Evolutionary conservation across 2,329 filamentous ascomycete genomes (phyloP).

Genomic region (Microdochium paspali): DNA sequence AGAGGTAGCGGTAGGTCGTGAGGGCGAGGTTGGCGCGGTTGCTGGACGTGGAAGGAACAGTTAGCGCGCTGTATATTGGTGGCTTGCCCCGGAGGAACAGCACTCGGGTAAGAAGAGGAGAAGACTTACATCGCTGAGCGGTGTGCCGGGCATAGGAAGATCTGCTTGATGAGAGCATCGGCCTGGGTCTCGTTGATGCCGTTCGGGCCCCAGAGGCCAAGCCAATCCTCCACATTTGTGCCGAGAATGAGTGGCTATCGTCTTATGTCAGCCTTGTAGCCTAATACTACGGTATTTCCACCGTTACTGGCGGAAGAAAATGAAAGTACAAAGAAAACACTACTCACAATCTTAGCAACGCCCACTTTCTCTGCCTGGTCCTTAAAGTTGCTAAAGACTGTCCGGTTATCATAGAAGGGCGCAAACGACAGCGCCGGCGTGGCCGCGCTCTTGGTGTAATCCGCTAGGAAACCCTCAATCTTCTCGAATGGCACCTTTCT

Average conservation of each 20-base stretch:
- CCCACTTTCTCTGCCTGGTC: constrained; percentile 14
- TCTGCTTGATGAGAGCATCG: background rate
- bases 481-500: constrained; percentile 19
- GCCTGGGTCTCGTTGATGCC: background rate
- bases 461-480: constrained; percentile 20
- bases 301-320: too few species aligned
- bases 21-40: constrained; percentile 11
- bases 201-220: background rate
- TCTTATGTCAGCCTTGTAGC: too few species aligned
- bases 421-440: constrained; percentile 18
- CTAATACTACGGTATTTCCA: background rate
- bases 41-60: constrained; percentile 4
- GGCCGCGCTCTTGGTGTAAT: constrained; percentile 13
- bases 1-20: constrained; percentile 30
- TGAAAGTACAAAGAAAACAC: constrained; percentile 7
- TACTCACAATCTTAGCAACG: constrained; percentile 16
- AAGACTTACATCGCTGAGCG: constrained; percentile 3
- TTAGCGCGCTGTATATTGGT: constrained; percentile 2
- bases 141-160: background rate
- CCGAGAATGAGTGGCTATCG: background rate
- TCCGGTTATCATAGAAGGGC: constrained; percentile 18
- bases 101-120: constrained; percentile 9
- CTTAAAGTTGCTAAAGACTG: constrained; percentile 23
- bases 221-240: background rate
- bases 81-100: constrained; percentile 5